Evolutionary conservation across 768 basidiomycete species (phyloP), one percentile per base, ranked within the genome.

Genomic region (Pleurotus djamor): DNA sequence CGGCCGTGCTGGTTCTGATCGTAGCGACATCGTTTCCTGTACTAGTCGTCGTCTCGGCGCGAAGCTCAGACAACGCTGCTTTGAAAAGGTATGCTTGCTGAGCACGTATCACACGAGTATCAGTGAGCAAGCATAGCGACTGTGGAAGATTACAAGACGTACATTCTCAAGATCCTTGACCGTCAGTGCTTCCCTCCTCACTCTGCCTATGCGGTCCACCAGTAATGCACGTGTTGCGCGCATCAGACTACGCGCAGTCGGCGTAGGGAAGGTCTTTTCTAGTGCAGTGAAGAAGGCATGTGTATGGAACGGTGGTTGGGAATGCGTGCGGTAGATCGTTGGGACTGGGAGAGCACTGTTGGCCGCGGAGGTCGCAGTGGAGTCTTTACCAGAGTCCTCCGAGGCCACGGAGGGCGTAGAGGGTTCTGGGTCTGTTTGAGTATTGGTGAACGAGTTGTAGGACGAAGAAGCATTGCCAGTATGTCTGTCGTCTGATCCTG

Each of bases 71-170:
- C 38, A 98, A 72, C 0, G 96, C 97, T 16, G 97, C 97, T 48
- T 89, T 87, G 73, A 97, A 97, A 35, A 98, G 78, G 71, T 98
- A 98, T 14, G 95, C 95, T 88, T 96, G 92, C 94, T 97, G 66
- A 63, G 41, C 21, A 49, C 17, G 28, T 44, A 47, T n/a, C 5
- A 28, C 21, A 28, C 21, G 21, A 5, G 14, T n/a, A 45, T 13
- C 14, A 14, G 41, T 14, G n/a, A 34, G 6, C 21, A 45, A 32
- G 41, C 48, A 41, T 45, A 37, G 33, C 44, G 1, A 17, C 44
- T 47, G 28, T 28, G 44, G 16, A 45, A 36, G 52, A 28, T 56
- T 34, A 61, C 32, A 54, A 16, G 17, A 78, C 88, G 57, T 70
- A 92, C 92, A 69, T 92, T 93, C 68, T 92, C 92, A 44, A 92